A percentile compares a stretch with the other conserved stretches of the same genome.
Evolutionary conservation across 306 rosid genomes (phyloP).

Genomic region (Lupinus albus): DNA sequence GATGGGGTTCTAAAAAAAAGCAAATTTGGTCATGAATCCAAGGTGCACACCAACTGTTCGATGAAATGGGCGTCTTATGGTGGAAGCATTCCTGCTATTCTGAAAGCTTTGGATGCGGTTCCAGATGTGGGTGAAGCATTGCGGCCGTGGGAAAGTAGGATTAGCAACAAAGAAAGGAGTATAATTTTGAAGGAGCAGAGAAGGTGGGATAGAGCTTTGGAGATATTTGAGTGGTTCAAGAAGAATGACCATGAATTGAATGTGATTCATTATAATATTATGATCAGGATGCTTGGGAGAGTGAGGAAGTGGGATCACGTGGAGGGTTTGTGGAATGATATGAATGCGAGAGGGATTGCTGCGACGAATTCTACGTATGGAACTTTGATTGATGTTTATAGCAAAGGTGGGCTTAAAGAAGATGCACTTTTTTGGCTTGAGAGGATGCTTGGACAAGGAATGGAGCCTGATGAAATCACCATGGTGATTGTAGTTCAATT

Average conservation of each 20-base stretch:
- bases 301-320: slow-evolving; percentile 62
- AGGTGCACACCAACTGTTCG: slow-evolving; percentile 73
- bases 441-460: slow-evolving; percentile 68
- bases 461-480: slow-evolving; percentile 92
- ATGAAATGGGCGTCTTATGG: slow-evolving; percentile 70
- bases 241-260: slow-evolving; percentile 69
- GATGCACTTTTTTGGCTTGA: slow-evolving; percentile 81
- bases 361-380: slow-evolving; percentile 91
- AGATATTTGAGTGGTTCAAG: slow-evolving; percentile 79
- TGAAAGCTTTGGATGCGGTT: slow-evolving; percentile 59
- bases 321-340: slow-evolving; percentile 78
- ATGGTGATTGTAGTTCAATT: slow-evolving; percentile 89
- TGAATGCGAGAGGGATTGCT: slow-evolving; percentile 64
- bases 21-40: slow-evolving; percentile 32
- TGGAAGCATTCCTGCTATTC: slow-evolving; percentile 75
- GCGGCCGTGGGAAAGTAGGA: slow-evolving; percentile 69
- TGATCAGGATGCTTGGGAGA: slow-evolving; percentile 70
- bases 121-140: slow-evolving; percentile 68
- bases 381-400: slow-evolving; percentile 85
- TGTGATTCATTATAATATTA: slow-evolving; percentile 85
- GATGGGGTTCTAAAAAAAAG: slow-evolving; percentile 34
- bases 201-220: slow-evolving; percentile 82
- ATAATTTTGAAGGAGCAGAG: slow-evolving; percentile 85
- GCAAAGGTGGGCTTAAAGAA: slow-evolving; percentile 74
- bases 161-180: slow-evolving; percentile 81